Conservation (phyloP, 1,284 basidiomycete species). For the Anthracocystis walkeri region DNA sequence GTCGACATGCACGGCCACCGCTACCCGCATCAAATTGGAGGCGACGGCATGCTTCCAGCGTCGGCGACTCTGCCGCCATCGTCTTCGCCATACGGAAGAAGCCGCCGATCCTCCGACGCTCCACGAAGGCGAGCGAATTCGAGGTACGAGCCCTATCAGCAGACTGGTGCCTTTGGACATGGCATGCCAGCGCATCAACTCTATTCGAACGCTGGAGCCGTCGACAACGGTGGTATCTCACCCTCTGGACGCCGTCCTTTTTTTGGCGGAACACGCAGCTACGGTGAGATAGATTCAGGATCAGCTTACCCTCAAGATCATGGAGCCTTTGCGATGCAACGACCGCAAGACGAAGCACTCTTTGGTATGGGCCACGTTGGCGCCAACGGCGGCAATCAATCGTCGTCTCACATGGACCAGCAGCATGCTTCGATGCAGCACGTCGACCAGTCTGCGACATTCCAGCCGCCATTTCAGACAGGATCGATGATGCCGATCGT, state of each 20-base stretch:
- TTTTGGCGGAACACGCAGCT: constrained; percentile 13
- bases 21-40: constrained; percentile 47
- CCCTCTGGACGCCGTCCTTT: constrained; percentile 25
- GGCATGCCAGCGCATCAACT: constrained; percentile 17
- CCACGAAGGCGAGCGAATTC: constrained; percentile 38
- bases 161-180: constrained; percentile 11
- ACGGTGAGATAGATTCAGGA: constrained; percentile 13
- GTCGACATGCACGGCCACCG: constrained; percentile 30
- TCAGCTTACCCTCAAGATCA: constrained; percentile 13
- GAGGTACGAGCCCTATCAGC: constrained; percentile 40
- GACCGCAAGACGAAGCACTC: constrained; percentile 24
- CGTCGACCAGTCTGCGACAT: constrained; percentile 5
- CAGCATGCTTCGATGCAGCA: constrained; percentile 11
- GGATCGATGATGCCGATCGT: constrained; percentile 24
- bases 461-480: constrained; percentile 25
- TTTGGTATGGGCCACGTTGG: constrained; percentile 15
- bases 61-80: constrained; percentile 26
- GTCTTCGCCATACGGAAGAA: constrained; percentile 11
- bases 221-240: constrained; percentile 20
- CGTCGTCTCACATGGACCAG: constrained; percentile 12
- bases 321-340: constrained; percentile 8
- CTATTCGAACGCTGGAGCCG: constrained; percentile 12
- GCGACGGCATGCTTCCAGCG: constrained; percentile 31
- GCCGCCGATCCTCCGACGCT: constrained; percentile 36
- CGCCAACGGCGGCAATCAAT: constrained; percentile 8